Evolutionary conservation across 75 land plant genomes (phyloP), one percentile per base, ranked within the genome.

Genomic region (Pinus albicaulis): DNA sequence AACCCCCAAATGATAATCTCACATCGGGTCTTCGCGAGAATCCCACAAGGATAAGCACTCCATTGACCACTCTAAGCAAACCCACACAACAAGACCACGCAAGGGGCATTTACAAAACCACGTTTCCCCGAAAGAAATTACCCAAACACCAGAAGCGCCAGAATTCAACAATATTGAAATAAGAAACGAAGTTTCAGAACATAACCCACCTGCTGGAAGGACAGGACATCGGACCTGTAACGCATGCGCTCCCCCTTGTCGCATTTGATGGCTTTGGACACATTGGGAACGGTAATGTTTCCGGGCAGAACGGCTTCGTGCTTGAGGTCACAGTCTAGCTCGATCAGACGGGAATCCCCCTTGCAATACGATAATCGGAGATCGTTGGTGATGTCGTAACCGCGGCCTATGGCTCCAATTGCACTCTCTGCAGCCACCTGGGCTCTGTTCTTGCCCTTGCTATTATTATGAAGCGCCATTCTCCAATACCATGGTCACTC

Each of bases 181-280:
- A 48, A 48, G 53, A 48, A 11, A 48, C 1, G 11, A 48, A 48
- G 53, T 48, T 48, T 8, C 53, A 48, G 53, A 48, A 48, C 53
- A 48, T 48, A 48, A 48, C 53, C 53, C 53, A 59, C 61, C 61
- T 59, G 61, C 61, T 59, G 61, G 59, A 95, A 95, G 5, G 92
- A 59, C 36, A 95, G 83, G 48, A 91, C 89, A 63, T 91, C 96
- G 53, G 96, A 88, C 24, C 82, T 73, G 73, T 89, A 93, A 59
- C 92, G 75, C 28, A 83, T 93, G 3, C 92, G 85, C 81, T 91
- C 98, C 7, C 98, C 98, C 71, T 91, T 93, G 58, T 91, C 94
- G 74, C 89, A 84, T 59, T 72, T 84, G 74, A 95, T 91, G 24
- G 88, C 78, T 23, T 28, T 48, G 41, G 96, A 76, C 2, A 95